These are phyloP conservation scores for Spathaspora boniae DNA, from an alignment of 805 yeast species.

Conservation along the genomic window DNA sequence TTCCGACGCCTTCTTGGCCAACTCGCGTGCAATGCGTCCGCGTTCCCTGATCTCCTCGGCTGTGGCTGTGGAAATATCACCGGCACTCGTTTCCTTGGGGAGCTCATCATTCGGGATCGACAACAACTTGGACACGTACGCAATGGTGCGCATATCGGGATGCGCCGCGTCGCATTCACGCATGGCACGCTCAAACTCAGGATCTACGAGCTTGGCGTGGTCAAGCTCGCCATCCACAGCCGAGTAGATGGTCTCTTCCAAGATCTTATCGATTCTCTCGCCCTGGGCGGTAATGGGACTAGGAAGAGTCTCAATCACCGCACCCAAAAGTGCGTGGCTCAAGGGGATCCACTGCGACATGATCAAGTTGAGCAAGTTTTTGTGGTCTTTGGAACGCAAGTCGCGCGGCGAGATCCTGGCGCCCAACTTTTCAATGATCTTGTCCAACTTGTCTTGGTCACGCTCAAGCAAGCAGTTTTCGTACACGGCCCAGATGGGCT, in stretches of 20 bases:
- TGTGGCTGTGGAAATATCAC: constrained; percentile 34
- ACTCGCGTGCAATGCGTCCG: constrained; percentile 60
- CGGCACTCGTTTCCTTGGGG: constrained; percentile 48
- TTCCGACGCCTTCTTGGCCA: constrained; percentile 68
- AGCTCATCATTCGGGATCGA: constrained; percentile 81
- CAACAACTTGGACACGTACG: constrained; percentile 85
- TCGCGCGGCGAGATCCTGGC: constrained; percentile 74
- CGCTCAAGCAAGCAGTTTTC: constrained; percentile 62
- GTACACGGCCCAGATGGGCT: constrained; percentile 90
- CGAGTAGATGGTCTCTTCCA: constrained; percentile 42
- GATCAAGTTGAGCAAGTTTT: constrained; percentile 56
- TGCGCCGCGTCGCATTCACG: constrained; percentile 63
- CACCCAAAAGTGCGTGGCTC: constrained; percentile 76
- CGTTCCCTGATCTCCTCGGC: constrained; percentile 61
- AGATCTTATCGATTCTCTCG: constrained; percentile 63
- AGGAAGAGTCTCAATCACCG: constrained; percentile 82
- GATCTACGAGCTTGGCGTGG: constrained; percentile 41
- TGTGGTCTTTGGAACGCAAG: constrained; percentile 72
- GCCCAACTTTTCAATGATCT: constrained; percentile 67
- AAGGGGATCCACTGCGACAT: constrained; percentile 95
- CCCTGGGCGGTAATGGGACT: constrained; percentile 77
- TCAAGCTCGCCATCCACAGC: constrained; percentile 41
- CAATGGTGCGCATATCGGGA: constrained; percentile 48
- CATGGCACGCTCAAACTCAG: constrained; percentile 53
- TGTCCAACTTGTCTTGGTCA: constrained; percentile 68